Evolutionary conservation across 768 basidiomycete species (phyloP).

Genomic region (Xerocomellus intermedius): DNA sequence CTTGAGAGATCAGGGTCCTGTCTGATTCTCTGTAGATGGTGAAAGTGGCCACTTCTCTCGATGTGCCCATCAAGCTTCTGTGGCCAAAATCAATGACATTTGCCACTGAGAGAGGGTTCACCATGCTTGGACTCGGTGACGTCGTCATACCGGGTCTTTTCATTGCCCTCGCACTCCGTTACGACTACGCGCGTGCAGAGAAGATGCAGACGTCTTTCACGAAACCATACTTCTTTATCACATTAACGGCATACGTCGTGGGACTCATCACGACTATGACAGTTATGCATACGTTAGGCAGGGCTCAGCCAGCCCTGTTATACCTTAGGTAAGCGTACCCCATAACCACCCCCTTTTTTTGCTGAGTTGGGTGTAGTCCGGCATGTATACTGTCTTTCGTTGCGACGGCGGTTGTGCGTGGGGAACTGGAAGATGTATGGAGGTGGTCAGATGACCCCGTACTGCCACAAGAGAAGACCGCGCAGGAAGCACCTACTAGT

Average conservation of each 20-base stretch:
- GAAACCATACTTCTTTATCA: conserved; percentile 76
- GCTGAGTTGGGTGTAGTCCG: conserved; percentile 45
- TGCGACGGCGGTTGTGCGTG: conserved; percentile 53
- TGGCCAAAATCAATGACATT: conserved; percentile 71
- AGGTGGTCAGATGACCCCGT: conserved; percentile 61
- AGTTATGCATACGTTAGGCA: conserved; percentile 76
- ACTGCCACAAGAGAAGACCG: conserved; percentile 21
- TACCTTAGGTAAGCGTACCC: conserved; percentile 72
- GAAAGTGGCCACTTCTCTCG: conserved; percentile 83
- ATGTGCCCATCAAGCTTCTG: conserved; percentile 91
- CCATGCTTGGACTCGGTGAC: conserved; percentile 93
- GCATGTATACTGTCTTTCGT: conserved; percentile 74
- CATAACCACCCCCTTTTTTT: not conserved
- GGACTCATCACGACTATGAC: conserved; percentile 77
- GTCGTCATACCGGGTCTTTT: conserved; percentile 70
- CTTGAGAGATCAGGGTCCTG: not conserved
- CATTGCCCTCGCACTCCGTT: conserved; percentile 82
- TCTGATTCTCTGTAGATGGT: conserved; percentile 65
- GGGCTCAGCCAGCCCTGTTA: conserved; percentile 88
- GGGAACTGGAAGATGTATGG: conserved; percentile 74
- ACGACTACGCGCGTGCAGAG: conserved; percentile 59
- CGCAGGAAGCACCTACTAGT: conserved; percentile 1
- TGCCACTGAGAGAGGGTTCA: conserved; percentile 56
- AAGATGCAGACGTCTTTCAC: conserved; percentile 39
- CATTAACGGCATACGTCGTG: conserved; percentile 65